Conservation (phyloP, 179 eudicot species). For the Carnegiea gigantea region DNA sequence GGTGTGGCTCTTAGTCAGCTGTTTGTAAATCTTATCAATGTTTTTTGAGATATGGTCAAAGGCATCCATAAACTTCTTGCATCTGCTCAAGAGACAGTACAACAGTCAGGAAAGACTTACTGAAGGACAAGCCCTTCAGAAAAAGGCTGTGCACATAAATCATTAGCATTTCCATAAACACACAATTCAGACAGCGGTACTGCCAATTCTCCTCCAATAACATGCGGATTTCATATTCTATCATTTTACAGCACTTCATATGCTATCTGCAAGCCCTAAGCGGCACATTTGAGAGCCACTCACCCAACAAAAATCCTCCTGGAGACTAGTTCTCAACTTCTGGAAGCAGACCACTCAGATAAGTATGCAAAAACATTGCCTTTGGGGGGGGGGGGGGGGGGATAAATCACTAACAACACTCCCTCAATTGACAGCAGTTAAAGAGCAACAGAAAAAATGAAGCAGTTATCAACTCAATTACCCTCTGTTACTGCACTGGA, state of each 20-base stretch:
- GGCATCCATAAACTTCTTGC: constrained; percentile 80
- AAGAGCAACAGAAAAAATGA: not conserved
- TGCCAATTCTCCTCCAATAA: not conserved
- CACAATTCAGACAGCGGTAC: not conserved
- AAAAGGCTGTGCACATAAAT: not conserved
- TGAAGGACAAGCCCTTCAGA: not conserved
- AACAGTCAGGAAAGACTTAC: not conserved
- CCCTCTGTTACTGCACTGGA: constrained; percentile 1
- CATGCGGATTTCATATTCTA: not conserved
- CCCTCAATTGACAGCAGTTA: not conserved
- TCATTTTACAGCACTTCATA: not conserved
- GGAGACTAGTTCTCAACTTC: not conserved
- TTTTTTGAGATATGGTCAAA: constrained; percentile 75
- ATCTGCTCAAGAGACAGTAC: constrained; percentile 45
- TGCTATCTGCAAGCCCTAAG: not conserved
- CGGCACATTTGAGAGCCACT: not conserved
- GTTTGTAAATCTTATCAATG: constrained; percentile 95
- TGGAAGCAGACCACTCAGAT: not conserved
- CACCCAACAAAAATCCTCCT: not conserved
- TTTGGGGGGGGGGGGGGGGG: no score
- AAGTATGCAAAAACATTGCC: not conserved
- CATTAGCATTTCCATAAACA: not conserved
- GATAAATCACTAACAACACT: not conserved
- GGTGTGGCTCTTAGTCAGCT: constrained; percentile 83
- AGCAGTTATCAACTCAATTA: not conserved